Conservation (phyloP, 805 yeast species). For the Blastobotrys chiropterorum region DNA sequence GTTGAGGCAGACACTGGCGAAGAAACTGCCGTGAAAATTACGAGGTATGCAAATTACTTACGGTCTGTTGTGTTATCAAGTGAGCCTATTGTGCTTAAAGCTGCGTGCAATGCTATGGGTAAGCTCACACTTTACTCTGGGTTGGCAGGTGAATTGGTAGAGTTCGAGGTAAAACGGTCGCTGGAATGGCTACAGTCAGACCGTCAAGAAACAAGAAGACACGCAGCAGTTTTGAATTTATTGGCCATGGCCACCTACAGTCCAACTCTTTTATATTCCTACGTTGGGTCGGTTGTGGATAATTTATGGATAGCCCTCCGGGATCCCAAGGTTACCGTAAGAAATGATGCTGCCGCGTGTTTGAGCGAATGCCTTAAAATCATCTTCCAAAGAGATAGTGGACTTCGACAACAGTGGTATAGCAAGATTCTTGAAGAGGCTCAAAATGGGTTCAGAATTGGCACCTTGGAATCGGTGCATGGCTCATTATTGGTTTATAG, state of each 20-base stretch:
- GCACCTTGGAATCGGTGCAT: constrained; percentile 67
- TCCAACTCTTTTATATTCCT: constrained; percentile 74
- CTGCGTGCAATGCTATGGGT: constrained; percentile 84
- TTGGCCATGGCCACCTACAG: constrained; percentile 80
- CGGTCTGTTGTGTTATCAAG: constrained; percentile 73
- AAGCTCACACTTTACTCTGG: constrained; percentile 86
- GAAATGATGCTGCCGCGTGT: constrained; percentile 80
- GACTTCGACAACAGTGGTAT: constrained; percentile 70
- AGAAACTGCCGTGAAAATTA: constrained; percentile 81
- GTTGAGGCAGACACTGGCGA: constrained; percentile 78
- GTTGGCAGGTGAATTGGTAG: constrained; percentile 86
- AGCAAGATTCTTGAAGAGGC: constrained; percentile 63
- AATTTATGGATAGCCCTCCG: constrained; percentile 84
- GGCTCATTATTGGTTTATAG: constrained; percentile 79
- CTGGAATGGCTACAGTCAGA: constrained; percentile 90
- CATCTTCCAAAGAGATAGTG: constrained; percentile 69
- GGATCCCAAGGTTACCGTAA: constrained; percentile 66
- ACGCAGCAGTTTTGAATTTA: constrained; percentile 82
- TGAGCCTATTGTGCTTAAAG: constrained; percentile 77
- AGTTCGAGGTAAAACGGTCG: constrained; percentile 81
- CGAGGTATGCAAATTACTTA: constrained; percentile 84
- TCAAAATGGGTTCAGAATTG: constrained; percentile 47
- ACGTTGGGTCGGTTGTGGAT: constrained; percentile 70
- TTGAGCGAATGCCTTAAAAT: constrained; percentile 73
- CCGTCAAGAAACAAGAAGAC: constrained; percentile 73